phyloP scores from a whole-genome alignment of 2,329 filamentous ascomycete genomes.

The Epichloe amarillans region DNA sequence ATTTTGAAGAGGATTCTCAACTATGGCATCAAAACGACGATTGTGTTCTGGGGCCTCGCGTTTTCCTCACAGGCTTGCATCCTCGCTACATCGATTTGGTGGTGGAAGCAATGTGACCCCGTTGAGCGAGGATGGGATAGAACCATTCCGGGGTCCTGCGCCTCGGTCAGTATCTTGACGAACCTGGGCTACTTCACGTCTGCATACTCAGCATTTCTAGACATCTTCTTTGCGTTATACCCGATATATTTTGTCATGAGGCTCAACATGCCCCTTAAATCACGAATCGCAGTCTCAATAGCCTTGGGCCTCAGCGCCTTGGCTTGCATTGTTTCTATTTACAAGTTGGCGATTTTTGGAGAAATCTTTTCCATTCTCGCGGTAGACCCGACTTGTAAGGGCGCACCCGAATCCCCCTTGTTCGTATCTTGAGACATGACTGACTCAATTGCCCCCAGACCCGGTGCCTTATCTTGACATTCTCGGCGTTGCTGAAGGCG shows the following conservation, averaged over 20 bases:
- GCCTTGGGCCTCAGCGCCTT: conserved; percentile 13
- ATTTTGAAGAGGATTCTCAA: conserved; percentile 15
- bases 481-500: conserved; percentile 13
- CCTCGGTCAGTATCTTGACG: conserved; percentile 9
- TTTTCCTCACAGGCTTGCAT: conserved; percentile 12
- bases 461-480: conserved; percentile 14
- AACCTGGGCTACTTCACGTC: conserved; percentile 15
- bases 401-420: not conserved
- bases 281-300: conserved; percentile 11
- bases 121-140: conserved; percentile 13
- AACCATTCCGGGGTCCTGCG: conserved; percentile 10
- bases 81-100: conserved; percentile 14
- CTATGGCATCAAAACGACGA: conserved; percentile 13
- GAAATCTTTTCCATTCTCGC: conserved; percentile 12
- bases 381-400: conserved; percentile 13
- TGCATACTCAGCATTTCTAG: conserved; percentile 14
- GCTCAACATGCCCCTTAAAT: conserved; percentile 14
- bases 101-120: conserved; percentile 13
- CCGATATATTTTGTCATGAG: conserved; percentile 15
- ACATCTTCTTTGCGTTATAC: conserved; percentile 15
- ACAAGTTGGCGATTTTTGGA: conserved; percentile 14
- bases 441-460: conserved; percentile 3
- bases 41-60: conserved; percentile 13
- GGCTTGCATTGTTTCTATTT: conserved; percentile 13
- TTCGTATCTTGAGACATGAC: not conserved